Evolutionary conservation across 78 protist species (phyloP), one percentile per base, ranked within the genome.

Genomic region (Parvularia atlantis): DNA sequence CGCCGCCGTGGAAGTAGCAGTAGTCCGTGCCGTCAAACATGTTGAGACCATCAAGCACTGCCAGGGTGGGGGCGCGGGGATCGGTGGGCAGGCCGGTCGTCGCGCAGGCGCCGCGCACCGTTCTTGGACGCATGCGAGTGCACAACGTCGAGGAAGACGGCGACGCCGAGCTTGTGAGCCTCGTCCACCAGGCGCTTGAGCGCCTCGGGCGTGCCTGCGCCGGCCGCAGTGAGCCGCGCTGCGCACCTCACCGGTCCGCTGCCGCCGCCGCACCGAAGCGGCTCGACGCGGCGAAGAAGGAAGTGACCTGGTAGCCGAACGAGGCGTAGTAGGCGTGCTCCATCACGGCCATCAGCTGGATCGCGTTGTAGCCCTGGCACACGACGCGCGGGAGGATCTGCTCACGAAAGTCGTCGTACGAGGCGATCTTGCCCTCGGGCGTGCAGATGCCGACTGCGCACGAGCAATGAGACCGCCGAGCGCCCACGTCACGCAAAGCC

Each of bases 241-340:
- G 28, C 11, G 7, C 36, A 59, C 20, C n/a, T 14, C 35, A 59
- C 20, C 36, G 13, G 11, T 7, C 20, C 63, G 11, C 11, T 59
- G 36, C 41, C 83, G 83, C 16, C n/a, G n/a, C n/a, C n/a, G n/a
- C n/a, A n/a, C n/a, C n/a, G n/a, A n/a, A 11, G 33, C 9, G 7
- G 31, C 75, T 44, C 3, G 71, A 44, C 11, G 83, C 78, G 0
- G 93, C 93, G 48, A 83, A 89, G 52, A 85, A 85, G 60, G 66
- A 65, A 9, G 94, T 85, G 16, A 89, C 74, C 1, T 76, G 95
- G 76, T 90, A 93, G 1, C 95, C 96, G 66, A 91, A 92, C 20
- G 84, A 74, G 20, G 94, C 97, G 75, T 95, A 95, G 82, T 90
- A 95, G 0, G 95, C 90, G 69, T 95, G 99, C 79, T 95, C 97